Conservation (phyloP, 352 stramenopile genomes). For the Phytophthora rubi region DNA sequence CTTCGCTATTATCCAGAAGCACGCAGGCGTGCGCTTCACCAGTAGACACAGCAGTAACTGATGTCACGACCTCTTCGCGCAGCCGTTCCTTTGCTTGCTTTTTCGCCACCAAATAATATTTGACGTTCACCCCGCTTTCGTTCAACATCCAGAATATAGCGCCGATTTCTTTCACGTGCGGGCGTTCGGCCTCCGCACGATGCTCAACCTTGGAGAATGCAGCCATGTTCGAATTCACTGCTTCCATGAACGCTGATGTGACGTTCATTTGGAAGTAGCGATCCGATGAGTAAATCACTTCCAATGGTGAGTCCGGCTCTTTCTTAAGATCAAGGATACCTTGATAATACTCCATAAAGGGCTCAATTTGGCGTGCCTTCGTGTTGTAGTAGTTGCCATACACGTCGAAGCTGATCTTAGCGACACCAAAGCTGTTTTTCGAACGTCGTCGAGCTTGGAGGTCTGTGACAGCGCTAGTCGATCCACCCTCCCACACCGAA, state of each 20-base stretch:
- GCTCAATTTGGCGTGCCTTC: conserved; percentile 74
- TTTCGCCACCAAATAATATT: conserved; percentile 81
- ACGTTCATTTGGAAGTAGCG: conserved; percentile 88
- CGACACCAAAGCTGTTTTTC: conserved; percentile 74
- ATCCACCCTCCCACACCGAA: conserved; percentile 67
- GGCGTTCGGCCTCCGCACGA: conserved; percentile 50
- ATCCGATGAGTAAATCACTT: conserved; percentile 82
- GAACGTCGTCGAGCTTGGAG: conserved; percentile 48
- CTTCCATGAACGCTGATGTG: conserved; percentile 85
- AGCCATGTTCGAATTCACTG: conserved; percentile 69
- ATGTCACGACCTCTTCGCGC: conserved; percentile 60
- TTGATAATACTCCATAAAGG: conserved; percentile 89
- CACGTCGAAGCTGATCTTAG: conserved; percentile 79
- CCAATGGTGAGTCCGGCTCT: conserved; percentile 62
- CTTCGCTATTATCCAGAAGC: conserved; percentile 69
- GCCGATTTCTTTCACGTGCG: conserved; percentile 84
- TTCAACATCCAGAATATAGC: conserved; percentile 89
- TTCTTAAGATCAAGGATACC: conserved; percentile 81
- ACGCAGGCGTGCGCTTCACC: conserved; percentile 63
- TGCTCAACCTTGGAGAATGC: conserved; percentile 74
- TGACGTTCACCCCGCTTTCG: conserved; percentile 79
- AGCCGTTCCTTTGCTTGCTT: conserved; percentile 61
- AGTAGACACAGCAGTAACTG: conserved; percentile 57
- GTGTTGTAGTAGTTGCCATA: conserved; percentile 92
- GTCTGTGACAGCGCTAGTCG: conserved; percentile 38